These are phyloP conservation scores for Xylaria multiplex DNA, from an alignment of 2,329 filamentous ascomycete species.

Conservation along the genomic window DNA sequence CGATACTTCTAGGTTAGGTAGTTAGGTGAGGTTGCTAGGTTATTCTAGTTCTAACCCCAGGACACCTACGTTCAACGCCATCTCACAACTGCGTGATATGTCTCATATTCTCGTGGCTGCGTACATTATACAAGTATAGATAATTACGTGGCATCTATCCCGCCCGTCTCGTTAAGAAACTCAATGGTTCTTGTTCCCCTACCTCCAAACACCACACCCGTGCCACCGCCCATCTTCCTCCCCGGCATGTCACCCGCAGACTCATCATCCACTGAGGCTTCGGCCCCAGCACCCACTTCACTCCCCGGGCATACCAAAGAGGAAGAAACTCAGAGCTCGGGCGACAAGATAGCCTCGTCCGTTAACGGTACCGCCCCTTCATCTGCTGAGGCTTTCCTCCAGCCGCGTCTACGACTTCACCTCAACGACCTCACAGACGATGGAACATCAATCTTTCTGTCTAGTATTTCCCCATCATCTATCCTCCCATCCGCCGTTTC, in stretches of 20 bases:
- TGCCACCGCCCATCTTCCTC: constrained; percentile 49
- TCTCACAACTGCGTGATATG: not conserved
- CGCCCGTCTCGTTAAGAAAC: not conserved
- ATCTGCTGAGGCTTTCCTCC: constrained; percentile 48
- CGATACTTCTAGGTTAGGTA: too few species aligned
- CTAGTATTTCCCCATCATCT: constrained; percentile 68
- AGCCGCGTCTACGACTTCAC: constrained; percentile 69
- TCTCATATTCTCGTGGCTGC: not conserved
- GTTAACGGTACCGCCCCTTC: constrained; percentile 5
- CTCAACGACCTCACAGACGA: constrained; percentile 67
- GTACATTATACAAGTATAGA: not conserved
- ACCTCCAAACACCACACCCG: constrained; percentile 49
- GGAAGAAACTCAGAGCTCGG: not conserved
- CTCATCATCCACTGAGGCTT: constrained; percentile 23
- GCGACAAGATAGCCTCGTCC: not conserved
- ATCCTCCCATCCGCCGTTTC: constrained; percentile 71
- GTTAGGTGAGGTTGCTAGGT: not conserved
- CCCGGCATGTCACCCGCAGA: constrained; percentile 47
- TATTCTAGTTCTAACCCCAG: not conserved
- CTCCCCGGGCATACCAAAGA: constrained; percentile 17
- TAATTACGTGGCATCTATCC: not conserved
- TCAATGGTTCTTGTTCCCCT: constrained; percentile 42
- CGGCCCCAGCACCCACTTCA: constrained; percentile 35
- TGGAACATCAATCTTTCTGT: constrained; percentile 74
- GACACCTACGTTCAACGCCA: too few species aligned